Conservation (phyloP, 2,329 filamentous ascomycete genomes). For the Calonectria leucothoes region DNA sequence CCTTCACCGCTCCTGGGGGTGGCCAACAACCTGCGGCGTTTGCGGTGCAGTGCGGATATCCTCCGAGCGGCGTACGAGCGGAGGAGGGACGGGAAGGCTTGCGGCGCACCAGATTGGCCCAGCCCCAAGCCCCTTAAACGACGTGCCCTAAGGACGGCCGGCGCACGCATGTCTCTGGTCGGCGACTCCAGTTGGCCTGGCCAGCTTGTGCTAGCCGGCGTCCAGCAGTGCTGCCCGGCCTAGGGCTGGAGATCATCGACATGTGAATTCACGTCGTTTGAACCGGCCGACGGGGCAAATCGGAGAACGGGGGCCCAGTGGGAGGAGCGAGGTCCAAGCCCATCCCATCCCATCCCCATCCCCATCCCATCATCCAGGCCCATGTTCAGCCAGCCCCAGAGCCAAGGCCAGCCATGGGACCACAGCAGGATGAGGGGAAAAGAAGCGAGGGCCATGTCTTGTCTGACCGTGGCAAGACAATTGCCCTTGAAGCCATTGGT, state of each 20-base stretch:
- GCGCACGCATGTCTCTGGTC: conserved; percentile 21
- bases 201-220: conserved; percentile 30
- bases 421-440: not conserved
- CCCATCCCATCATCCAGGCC: not conserved
- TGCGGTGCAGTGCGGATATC: conserved; percentile 15
- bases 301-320: conserved; percentile 26
- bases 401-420: conserved; percentile 12
- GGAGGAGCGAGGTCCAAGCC: conserved; percentile 20
- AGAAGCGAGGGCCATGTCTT: not conserved
- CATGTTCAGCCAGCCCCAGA: conserved; percentile 1
- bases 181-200: conserved; percentile 34
- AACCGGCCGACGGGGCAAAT: conserved; percentile 36
- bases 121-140: not conserved
- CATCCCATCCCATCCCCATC: not conserved
- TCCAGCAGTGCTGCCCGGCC: conserved; percentile 15
- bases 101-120: conserved; percentile 25
- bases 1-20: conserved; percentile 12
- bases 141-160: not conserved
- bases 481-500: conserved; percentile 20
- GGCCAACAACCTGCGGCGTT: not conserved
- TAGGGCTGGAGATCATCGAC: conserved; percentile 45
- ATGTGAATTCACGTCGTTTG: conserved; percentile 38
- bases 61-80: conserved; percentile 1
- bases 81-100: conserved; percentile 24
- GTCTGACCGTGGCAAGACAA: conserved; percentile 5